Base-by-base conservation (phyloP, 495 filamentous ascomycete genomes). In the Aspergillus wentii region DNA sequence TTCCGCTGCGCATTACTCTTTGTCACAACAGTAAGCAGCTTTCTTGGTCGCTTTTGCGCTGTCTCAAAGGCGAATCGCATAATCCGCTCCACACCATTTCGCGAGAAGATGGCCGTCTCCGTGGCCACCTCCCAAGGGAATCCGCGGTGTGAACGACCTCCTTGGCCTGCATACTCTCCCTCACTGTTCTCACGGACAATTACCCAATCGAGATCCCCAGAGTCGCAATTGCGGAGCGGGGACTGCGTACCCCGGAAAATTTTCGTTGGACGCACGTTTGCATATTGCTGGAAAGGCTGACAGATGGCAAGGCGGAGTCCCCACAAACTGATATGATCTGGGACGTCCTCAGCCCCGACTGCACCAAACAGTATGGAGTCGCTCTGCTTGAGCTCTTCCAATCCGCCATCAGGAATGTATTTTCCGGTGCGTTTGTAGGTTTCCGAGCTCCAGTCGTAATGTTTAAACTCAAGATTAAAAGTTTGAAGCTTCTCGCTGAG, bases 1-100 rank as follows among this genome's bases (percentile, higher is more conserved):
- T 75, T 71, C 2, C 72, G 58, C 62, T 76, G 72, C 1, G 75
- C 74, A 56, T 79, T 79, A 35, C 68, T 73, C 62, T 79, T 79
- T 9, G 72, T 76, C 15, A 78, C 75, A 1, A 78, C 69, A n/a
- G 72, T 76, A 40, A 78, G 36, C 17, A 65, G 58, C 56, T 74
- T 76, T 20, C 61, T 57, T 2, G 61, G 69, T 13, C 74, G 52
- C 33, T 56, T 57, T 31, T 51, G 52, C 1, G 74, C 75, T 7
- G 57, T 69, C 51, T 76, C 67, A 49, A 76, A 78, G 0, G 71
- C 75, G 41, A 77, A 77, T 2, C 70, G 62, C 66, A 77, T 75
- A 25, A 76, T 68, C 10, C 75, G 54, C 55, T 77, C 74, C 1
- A 76, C 58, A 5, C 72, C 72, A 16, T 69, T 59, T 1, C 68